Evolutionary conservation across 179 eudicot species (phyloP).

Genomic region (Gypsophila paniculata): DNA sequence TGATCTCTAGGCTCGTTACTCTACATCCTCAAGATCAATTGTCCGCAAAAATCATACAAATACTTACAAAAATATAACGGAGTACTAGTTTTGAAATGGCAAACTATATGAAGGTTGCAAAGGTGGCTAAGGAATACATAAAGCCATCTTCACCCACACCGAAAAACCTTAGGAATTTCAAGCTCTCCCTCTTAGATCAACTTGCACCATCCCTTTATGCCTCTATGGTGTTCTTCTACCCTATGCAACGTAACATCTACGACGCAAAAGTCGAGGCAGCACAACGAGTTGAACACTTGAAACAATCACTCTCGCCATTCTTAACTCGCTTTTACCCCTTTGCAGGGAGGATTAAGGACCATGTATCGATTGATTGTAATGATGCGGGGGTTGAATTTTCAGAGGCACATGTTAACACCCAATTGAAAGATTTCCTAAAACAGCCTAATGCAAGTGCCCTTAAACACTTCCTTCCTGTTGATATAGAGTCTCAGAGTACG

Average conservation of each 20-base stretch:
- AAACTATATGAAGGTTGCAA: slow-evolving; percentile 23
- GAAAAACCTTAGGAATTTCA: slow-evolving; percentile 23
- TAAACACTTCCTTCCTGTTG: slow-evolving; percentile 28
- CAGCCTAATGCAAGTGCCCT: slow-evolving; percentile 9
- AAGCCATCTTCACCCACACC: slow-evolving; percentile 36
- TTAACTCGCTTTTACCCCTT: slow-evolving; percentile 32
- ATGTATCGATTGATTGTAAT: slow-evolving; percentile 28
- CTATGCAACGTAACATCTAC: slow-evolving; percentile 15
- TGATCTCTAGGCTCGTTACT: too few species aligned
- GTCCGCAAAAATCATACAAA: not conserved
- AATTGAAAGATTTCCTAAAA: slow-evolving; percentile 9
- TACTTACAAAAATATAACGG: not conserved
- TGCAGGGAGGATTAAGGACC: slow-evolving; percentile 30
- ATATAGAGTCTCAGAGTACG: slow-evolving; percentile 22
- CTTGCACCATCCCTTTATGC: slow-evolving; percentile 30
- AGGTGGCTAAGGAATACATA: slow-evolving; percentile 24
- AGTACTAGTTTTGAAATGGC: slow-evolving; percentile 10
- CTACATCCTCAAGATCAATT: too few species aligned
- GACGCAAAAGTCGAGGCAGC: slow-evolving; percentile 6
- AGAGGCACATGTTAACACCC: slow-evolving; percentile 22
- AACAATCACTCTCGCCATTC: slow-evolving; percentile 24
- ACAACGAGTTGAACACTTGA: slow-evolving; percentile 14
- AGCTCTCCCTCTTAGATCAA: slow-evolving; percentile 36
- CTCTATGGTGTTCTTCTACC: slow-evolving; percentile 38
- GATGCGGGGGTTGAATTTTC: slow-evolving; percentile 31